phyloP scores from a whole-genome alignment of 176 grass and related monocot genomes.

The bread wheat (Triticum aestivum) region IWGSC_CS_RefSeq_v2.1 NC_057801.1:693577424-693577923 shows the following conservation, averaged over 20 bases:
- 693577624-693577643: background rate
- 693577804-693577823: background rate
- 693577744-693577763: no score
- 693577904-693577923: background rate
- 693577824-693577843: background rate
- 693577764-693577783: background rate
- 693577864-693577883: no score
- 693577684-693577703: background rate
- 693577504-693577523: background rate
- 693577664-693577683: background rate
- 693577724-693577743: background rate
- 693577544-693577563: background rate
- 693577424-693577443: background rate
- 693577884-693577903: background rate
- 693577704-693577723: background rate
- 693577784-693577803: background rate
- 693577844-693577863: no score
- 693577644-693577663: background rate
- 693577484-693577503: background rate
- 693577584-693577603: background rate
- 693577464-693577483: slow-evolving; percentile 22
- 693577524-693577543: background rate
- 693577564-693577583: background rate
- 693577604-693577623: background rate
- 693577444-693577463: slow-evolving; percentile 18